phyloP scores from a whole-genome alignment of 202 grass and related monocot species.

The Eragrostis tef region DNA sequence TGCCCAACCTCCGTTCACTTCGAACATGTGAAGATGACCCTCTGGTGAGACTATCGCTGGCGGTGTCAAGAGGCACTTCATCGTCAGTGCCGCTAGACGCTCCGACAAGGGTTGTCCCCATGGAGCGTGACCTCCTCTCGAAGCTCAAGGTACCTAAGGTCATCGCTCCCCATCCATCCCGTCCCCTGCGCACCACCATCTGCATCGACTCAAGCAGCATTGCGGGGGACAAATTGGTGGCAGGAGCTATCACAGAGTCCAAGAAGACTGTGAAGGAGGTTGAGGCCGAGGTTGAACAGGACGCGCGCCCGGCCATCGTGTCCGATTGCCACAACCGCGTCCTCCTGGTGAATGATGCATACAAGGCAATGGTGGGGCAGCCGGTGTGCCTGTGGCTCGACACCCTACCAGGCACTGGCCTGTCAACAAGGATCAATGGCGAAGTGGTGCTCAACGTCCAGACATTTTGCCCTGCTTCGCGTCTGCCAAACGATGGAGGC shows the following conservation, averaged over 20 bases:
- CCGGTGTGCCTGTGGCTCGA: slow-evolving; percentile 71
- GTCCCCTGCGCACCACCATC: slow-evolving; percentile 60
- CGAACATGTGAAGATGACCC: background rate
- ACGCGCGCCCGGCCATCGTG: slow-evolving; percentile 53
- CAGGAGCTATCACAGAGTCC: background rate
- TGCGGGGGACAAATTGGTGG: background rate
- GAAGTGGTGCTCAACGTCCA: slow-evolving; percentile 56
- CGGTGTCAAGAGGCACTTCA: too few relatives aligned
- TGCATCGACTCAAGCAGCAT: slow-evolving; percentile 54
- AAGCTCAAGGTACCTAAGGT: slow-evolving; percentile 55
- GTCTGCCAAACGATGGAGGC: background rate
- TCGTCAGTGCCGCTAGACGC: background rate
- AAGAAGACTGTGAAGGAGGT: slow-evolving; percentile 44
- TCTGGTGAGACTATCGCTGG: background rate
- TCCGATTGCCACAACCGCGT: slow-evolving; percentile 54
- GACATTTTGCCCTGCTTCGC: background rate
- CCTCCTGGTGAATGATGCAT: slow-evolving; percentile 60
- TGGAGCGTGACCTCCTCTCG: slow-evolving; percentile 54
- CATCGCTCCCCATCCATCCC: slow-evolving; percentile 18
- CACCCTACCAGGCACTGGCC: background rate
- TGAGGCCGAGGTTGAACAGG: slow-evolving; percentile 53
- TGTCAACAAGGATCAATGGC: slow-evolving; percentile 58
- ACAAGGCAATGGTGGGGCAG: slow-evolving; percentile 66
- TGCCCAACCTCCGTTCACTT: background rate
- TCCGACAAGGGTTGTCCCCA: background rate